Conservation (phyloP, 495 filamentous ascomycete genomes). For the Tuber melanosporum region DNA sequence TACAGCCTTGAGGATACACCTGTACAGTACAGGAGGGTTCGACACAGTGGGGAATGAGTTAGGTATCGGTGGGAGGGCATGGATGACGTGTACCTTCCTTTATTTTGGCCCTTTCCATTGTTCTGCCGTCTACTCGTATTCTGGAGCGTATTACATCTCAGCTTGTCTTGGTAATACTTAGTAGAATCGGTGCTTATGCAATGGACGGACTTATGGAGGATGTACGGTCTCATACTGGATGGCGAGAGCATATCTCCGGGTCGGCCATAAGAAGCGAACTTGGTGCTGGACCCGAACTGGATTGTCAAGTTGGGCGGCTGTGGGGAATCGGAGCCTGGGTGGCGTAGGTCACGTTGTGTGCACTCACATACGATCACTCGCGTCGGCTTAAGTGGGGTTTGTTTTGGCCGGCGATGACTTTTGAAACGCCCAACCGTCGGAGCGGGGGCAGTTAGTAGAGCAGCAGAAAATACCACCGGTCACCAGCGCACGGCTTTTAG, state of each 20-base stretch:
- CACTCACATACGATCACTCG: background rate
- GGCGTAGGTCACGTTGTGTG: fast-evolving
- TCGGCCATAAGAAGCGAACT: background rate
- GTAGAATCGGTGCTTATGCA: background rate
- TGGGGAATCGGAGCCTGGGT: background rate
- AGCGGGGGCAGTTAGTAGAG: no score
- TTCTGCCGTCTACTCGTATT: background rate
- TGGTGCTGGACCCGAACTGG: background rate
- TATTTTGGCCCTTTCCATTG: background rate
- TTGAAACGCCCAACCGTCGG: no score
- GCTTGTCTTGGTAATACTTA: background rate
- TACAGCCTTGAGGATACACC: background rate
- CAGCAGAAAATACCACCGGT: no score
- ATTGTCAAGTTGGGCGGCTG: background rate
- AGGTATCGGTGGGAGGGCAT: background rate
- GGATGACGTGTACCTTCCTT: background rate
- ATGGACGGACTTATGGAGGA: background rate
- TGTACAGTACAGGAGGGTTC: no score
- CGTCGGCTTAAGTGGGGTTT: background rate
- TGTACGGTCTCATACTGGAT: background rate
- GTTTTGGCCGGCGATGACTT: no score
- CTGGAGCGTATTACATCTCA: background rate
- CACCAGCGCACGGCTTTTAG: no score
- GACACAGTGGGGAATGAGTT: background rate
- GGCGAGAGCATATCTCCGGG: background rate